Evolutionary conservation across 2,329 filamentous ascomycete genomes (phyloP), one percentile per base, ranked within the genome.

Genomic region (Pestalotiopsis sp.): DNA sequence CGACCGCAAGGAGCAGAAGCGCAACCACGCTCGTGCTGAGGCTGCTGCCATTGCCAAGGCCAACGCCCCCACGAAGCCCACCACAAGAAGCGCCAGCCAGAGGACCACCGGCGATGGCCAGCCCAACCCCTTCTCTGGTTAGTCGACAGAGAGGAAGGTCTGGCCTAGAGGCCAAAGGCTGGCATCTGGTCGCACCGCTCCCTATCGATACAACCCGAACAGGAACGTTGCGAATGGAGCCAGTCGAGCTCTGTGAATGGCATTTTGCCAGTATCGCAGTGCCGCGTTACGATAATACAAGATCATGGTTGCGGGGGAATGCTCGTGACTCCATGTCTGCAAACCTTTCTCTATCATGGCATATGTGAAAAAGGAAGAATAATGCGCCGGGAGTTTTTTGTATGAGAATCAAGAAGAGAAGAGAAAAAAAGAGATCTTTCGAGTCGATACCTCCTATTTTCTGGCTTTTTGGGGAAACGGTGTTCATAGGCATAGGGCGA

Each of bases 1-100:
- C 70, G 86, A 89, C 72, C 80, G 83, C 72, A 78, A 77, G 76
- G 72, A 80, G 72, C 81, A 86, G 74, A 82, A 81, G 76, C 78
- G 80, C 61, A 76, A 82, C 41, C 78, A 77, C 67, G 83, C 82
- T 69, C 82, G 83, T 71, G 81, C 82, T 69, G 86, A 88, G 78
- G 84, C 84, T 59, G 82, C 82, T n/a, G 82, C 82, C 31, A 83
- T 85, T 65, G 84, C 83, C 63, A 84, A 84, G 76, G 83, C 84
- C 74, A 69, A 69, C 49, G 67, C 67, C 11, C 45, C 62, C 31
- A 20, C 65, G 2, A 61, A 62, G 25, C 66, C 66, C 17, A 59
- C 56, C 39, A n/a, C 36, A 7, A 20, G 56, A 45, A 59, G 52
- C 45, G 49, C 63, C 17, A 63, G 66, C 58, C 59, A 66, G 45